Percentiles rank a stretch among this genome's conserved stretches.
Conservation (phyloP, 139 green algal genomes). For the Tetraselmis striata region DNA sequence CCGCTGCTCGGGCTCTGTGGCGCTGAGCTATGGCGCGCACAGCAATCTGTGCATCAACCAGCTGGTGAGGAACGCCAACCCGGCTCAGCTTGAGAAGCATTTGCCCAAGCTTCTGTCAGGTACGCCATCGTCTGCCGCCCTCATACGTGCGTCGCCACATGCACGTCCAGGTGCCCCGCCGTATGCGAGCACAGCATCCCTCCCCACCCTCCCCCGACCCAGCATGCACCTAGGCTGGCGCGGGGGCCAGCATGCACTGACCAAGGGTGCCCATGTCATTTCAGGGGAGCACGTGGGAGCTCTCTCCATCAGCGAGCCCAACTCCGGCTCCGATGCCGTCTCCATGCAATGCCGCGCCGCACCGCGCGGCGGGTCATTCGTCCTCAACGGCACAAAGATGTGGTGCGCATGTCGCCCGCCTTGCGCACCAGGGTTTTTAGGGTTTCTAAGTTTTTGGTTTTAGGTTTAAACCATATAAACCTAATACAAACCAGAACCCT, state of each 20-base stretch:
- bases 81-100: constrained; percentile 65
- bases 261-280: too few species aligned
- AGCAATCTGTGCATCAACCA: constrained; percentile 94
- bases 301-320: constrained; percentile 82
- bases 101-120: constrained; percentile 69
- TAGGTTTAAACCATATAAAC: too few species aligned
- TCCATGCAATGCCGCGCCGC: constrained; percentile 68
- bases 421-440: too few species aligned
- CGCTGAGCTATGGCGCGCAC: constrained; percentile 83
- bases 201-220: too few species aligned
- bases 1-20: constrained; percentile 71
- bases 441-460: too few species aligned
- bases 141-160: too few species aligned
- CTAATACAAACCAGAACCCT: too few species aligned
- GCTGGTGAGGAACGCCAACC: constrained; percentile 69
- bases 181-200: too few species aligned
- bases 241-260: too few species aligned
- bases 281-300: constrained; percentile 84
- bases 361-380: constrained; percentile 36
- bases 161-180: too few species aligned
- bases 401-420: constrained; percentile 70
- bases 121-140: too few species aligned
- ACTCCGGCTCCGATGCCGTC: constrained; percentile 79
- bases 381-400: constrained; percentile 91
- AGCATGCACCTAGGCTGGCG: too few species aligned